These are phyloP conservation scores for Hypoxylon rickii DNA, from an alignment of 495 filamentous ascomycete species.

Conservation along the genomic window DNA sequence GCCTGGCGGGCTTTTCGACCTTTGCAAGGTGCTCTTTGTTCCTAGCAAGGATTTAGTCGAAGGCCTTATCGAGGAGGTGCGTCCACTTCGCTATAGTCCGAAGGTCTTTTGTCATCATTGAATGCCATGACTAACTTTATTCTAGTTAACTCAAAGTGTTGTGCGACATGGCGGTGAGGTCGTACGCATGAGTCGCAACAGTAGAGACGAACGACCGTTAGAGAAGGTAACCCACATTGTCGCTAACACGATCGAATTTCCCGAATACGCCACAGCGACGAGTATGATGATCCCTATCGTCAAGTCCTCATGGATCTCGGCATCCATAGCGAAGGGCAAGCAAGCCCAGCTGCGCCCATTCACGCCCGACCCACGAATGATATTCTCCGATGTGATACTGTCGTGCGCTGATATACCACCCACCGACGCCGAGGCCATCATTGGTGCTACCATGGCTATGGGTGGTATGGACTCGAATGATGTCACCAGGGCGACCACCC, in stretches of 20 bases:
- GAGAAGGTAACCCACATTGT: slow-evolving; percentile 78
- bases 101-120: no score
- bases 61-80: slow-evolving; percentile 51
- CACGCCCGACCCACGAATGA: slow-evolving; percentile 87
- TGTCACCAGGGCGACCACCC: slow-evolving; percentile 75
- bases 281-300: slow-evolving; percentile 82
- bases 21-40: slow-evolving; percentile 52
- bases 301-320: slow-evolving; percentile 77
- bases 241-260: slow-evolving; percentile 83
- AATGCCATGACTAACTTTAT: slow-evolving; percentile 43
- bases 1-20: slow-evolving; percentile 37
- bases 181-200: slow-evolving; percentile 48
- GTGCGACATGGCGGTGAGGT: slow-evolving; percentile 60
- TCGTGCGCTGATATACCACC: slow-evolving; percentile 79
- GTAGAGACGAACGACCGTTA: slow-evolving; percentile 44
- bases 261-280: slow-evolving; percentile 71
- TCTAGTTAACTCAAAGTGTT: slow-evolving; percentile 53
- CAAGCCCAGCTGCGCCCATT: slow-evolving; percentile 79
- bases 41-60: slow-evolving; percentile 48
- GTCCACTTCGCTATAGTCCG: no score
- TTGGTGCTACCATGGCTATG: slow-evolving; percentile 85
- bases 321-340: slow-evolving; percentile 67
- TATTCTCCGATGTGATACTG: slow-evolving; percentile 81
- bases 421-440: slow-evolving; percentile 90
- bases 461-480: slow-evolving; percentile 77